phyloP scores from a whole-genome alignment of 73 alveolate genomes.

The Paramecium sonneborni region DNA sequence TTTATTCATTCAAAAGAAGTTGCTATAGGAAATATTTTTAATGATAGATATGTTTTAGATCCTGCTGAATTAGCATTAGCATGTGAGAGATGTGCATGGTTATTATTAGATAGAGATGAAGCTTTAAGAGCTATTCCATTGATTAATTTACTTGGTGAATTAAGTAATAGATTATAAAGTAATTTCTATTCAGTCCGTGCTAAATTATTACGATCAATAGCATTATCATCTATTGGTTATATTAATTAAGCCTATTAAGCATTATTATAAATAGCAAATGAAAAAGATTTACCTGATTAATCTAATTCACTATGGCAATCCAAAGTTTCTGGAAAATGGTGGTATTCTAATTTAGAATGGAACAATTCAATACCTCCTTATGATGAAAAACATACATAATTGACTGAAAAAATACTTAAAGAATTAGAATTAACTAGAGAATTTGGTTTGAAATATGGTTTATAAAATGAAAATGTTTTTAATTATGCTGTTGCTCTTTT shows the following conservation, averaged over 20 bases:
- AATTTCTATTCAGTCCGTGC: slow-evolving; percentile 85
- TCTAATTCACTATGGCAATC: slow-evolving; percentile 8
- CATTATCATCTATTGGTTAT: slow-evolving; percentile 88
- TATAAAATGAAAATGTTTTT: not conserved
- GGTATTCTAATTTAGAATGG: slow-evolving; percentile 40
- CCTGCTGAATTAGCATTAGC: slow-evolving; percentile 86
- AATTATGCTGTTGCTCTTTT: slow-evolving; percentile 28
- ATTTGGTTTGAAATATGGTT: slow-evolving; percentile 34
- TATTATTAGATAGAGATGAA: slow-evolving; percentile 84
- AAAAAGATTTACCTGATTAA: slow-evolving; percentile 25
- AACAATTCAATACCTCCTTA: slow-evolving; percentile 17
- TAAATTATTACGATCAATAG: slow-evolving; percentile 83
- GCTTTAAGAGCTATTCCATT: slow-evolving; percentile 90
- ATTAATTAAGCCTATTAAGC: slow-evolving; percentile 81
- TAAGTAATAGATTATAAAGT: slow-evolving; percentile 82
- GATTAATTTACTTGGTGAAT: slow-evolving; percentile 87
- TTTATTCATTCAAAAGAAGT: slow-evolving; percentile 6
- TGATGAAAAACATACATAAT: slow-evolving; percentile 7
- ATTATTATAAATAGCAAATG: not conserved
- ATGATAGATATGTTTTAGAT: slow-evolving; percentile 80
- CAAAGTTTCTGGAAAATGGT: not conserved
- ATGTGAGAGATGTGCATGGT: slow-evolving; percentile 81
- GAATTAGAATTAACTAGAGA: slow-evolving; percentile 22
- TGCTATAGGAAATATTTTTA: slow-evolving; percentile 71
- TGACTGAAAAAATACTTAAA: slow-evolving; percentile 1